Evolutionary conservation across 495 filamentous ascomycete genomes (phyloP), one percentile per base, ranked within the genome.

Genomic region (Lasiosphaeria miniovina): DNA sequence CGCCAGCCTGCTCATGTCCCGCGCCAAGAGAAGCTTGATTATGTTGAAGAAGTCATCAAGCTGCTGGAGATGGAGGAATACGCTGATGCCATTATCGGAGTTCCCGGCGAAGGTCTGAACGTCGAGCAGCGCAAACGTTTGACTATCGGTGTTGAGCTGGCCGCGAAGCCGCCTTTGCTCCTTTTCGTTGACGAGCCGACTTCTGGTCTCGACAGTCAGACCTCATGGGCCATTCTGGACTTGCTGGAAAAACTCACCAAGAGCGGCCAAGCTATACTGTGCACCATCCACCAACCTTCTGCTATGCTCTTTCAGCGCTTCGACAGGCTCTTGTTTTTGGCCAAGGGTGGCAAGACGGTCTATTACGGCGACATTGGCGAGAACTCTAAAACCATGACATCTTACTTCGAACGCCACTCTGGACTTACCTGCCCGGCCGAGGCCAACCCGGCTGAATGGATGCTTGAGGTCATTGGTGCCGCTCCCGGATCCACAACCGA

Each of bases 401-500:
- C 71, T 62, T 96, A 96, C 74, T 96, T 96, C 63, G 88, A 94
- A 73, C 77, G 80, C 51, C 88, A 93, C 66, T 88, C 92, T 50
- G 90, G 88, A 4, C 75, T 80, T 17, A 78, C 84, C 46, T 96
- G 91, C 72, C 88, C 89, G 3, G 61, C 68, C 3, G 86, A 88
- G 14, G 88, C 90, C n/a, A 97, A 90, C 74, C 91, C 91, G 34
- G 93, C 93, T 17, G 93, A 98, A 74, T 96, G 90, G 90, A 96
- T 98, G 90, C 79, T 98, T 40, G 91, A 96, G 68, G 87, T 91
- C 52, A 96, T 93, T 66, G 93, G 93, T 61, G 91, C 91, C 33
- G 92, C 93, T 1, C 92, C 93, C n/a, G 91, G 90, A 32, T 86
- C 84, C 17, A 69, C 80, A 57, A 86, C 85, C 17, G 82, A 90